Conservation (phyloP, 176 grass and related monocot species). For the Raddia guianensis region DNA sequence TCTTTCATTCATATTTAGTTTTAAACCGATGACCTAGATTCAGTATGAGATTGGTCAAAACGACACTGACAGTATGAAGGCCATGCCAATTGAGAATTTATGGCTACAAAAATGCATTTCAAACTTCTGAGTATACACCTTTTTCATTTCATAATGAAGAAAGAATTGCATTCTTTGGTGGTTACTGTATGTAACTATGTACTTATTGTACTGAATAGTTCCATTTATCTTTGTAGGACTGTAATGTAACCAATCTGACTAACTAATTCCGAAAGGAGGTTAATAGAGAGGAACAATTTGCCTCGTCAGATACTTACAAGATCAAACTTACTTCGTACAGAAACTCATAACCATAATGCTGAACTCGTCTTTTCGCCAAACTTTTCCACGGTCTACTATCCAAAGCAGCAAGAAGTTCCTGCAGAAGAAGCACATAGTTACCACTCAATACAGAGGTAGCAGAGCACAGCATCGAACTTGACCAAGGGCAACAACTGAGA, state of each 20-base stretch:
- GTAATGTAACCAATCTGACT: background rate
- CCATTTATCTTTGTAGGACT: background rate
- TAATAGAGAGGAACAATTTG: background rate
- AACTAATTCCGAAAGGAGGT: background rate
- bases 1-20: background rate
- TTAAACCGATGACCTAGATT: background rate
- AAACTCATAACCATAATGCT: slow-evolving; percentile 98
- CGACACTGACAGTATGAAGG: background rate
- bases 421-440: background rate
- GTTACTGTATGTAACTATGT: background rate
- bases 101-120: background rate
- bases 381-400: slow-evolving; percentile 69
- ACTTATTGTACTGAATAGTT: background rate
- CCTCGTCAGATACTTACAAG: slow-evolving; percentile 37
- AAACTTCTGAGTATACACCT: background rate
- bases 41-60: background rate
- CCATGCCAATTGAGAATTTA: background rate
- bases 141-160: background rate
- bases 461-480: background rate
- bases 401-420: slow-evolving; percentile 83
- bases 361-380: slow-evolving; percentile 86
- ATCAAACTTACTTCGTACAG: slow-evolving; percentile 82
- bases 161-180: background rate
- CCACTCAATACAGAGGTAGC: background rate
- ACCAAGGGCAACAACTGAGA: background rate